Evolutionary conservation across 2,329 filamentous ascomycete species (phyloP), one percentile per base, ranked within the genome.

Genomic region (Corynespora cassiicola): DNA sequence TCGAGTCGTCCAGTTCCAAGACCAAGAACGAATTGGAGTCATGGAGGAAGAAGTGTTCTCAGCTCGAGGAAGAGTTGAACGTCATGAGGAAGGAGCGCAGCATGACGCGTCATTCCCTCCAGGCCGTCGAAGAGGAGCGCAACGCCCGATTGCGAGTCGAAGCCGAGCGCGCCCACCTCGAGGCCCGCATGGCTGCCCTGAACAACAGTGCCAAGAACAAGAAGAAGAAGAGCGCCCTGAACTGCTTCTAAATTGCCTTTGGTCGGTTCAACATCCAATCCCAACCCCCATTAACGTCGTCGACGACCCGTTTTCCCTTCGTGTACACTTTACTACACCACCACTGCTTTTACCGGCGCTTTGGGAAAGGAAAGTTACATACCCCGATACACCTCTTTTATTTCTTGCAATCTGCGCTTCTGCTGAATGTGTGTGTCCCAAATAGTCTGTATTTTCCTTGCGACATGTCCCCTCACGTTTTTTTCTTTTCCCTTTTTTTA

Each of bases 121-220:
- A 96, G 67, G 88, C 90, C 45, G 89, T 97, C 15, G 95, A 99
- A 68, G 92, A 99, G 71, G 94, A 99, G 78, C 84, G 92, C 57
- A 92, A 89, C 75, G 95, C 95, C 74, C 81, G 94, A 45, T 80
- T 90, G 50, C 88, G 92, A 48, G 91, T 95, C 22, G 94, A 99
- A 75, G 84, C 87, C 51, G 94, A 94, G 27, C 80, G 88, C 36
- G 88, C 87, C 24, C 88, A 95, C 61, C 81, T 99, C 17, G 92
- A 99, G 73, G 90, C 95, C 75, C 83, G 92, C 39, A 99, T 78
- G 75, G 65, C 65, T 30, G 71, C 73, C 38, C 67, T 99, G 85
- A 90, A 92, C 61, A 86, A 88, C 42, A 86, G 94, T 68, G 91
- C 86, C 72, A 86, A 88, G 75, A 94, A 95, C 47, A 96, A 92